phyloP scores from a whole-genome alignment of 148 eudicot genomes.

The Dianthus caryophyllus region DNA sequence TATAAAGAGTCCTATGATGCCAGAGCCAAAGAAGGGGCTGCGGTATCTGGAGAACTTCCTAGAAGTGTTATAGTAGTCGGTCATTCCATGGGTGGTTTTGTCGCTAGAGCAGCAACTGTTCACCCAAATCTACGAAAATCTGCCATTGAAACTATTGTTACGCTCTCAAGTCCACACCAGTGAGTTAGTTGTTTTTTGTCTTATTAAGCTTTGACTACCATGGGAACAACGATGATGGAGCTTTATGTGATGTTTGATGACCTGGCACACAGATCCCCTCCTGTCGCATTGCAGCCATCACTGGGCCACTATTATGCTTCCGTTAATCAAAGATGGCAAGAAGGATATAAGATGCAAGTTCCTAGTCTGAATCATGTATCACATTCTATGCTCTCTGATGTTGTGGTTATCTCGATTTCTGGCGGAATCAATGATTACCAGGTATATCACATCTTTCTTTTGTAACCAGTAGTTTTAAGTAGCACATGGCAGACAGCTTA shows the following conservation, averaged over 20 bases:
- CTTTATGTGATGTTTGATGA: conserved; percentile 20
- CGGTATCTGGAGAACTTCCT: conserved; percentile 50
- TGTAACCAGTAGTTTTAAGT: background rate
- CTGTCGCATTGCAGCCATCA: conserved; percentile 92
- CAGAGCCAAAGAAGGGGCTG: conserved; percentile 64
- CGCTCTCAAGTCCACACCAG: conserved; percentile 97
- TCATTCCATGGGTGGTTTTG: conserved; percentile 99
- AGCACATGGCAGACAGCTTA: background rate
- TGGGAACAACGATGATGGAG: conserved; percentile 5
- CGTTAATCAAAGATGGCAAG: conserved; percentile 75
- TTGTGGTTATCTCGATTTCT: conserved; percentile 81
- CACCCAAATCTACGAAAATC: conserved; percentile 72
- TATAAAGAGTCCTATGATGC: conserved; percentile 79
- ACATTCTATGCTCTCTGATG: conserved; percentile 56
- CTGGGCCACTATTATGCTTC: conserved; percentile 76
- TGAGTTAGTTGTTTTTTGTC: conserved; percentile 32
- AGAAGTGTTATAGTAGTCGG: conserved; percentile 87
- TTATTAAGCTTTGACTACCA: conserved; percentile 13
- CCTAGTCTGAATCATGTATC: conserved; percentile 46
- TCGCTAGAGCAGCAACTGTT: conserved; percentile 88
- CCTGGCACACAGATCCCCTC: conserved; percentile 69
- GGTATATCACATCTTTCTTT: conserved; percentile 32
- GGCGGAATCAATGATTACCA: conserved; percentile 94
- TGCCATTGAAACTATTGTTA: conserved; percentile 82
- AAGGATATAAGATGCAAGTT: conserved; percentile 63